These are phyloP conservation scores for Jamesozyma gamospora DNA, from an alignment of 805 yeast genomes.

Conservation along the genomic window DNA sequence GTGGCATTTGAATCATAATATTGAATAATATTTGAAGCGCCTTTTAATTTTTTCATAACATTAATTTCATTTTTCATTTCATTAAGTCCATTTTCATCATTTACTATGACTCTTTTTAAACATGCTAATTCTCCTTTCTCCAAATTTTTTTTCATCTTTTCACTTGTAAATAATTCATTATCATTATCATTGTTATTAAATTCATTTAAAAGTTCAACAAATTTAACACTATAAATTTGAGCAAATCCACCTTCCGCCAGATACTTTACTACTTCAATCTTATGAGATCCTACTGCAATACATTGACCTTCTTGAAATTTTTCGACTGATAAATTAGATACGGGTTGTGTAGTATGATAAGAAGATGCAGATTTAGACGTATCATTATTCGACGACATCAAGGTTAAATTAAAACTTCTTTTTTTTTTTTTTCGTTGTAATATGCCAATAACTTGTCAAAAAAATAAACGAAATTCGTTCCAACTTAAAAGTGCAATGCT, in stretches of 20 bases:
- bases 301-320: slow-evolving; percentile 35
- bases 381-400: slow-evolving; percentile 13
- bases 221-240: slow-evolving; percentile 58
- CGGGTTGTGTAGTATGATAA: slow-evolving; percentile 2
- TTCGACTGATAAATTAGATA: slow-evolving; percentile 8
- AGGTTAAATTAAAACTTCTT: neutral
- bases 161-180: slow-evolving; percentile 4
- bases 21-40: slow-evolving; percentile 50
- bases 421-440: too few species aligned
- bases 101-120: slow-evolving; percentile 64
- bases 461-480: too few species aligned
- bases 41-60: slow-evolving; percentile 56
- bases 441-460: too few species aligned
- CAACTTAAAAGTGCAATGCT: too few species aligned
- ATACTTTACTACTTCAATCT: slow-evolving; percentile 43
- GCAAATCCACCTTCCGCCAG: slow-evolving; percentile 75
- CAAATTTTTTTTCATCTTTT: neutral
- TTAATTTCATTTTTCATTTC: slow-evolving; percentile 70
- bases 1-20: slow-evolving; percentile 75
- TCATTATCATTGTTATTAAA: slow-evolving; percentile 10
- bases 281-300: slow-evolving; percentile 54
- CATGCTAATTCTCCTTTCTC: slow-evolving; percentile 43
- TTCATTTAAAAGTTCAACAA: slow-evolving; percentile 26
- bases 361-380: slow-evolving; percentile 7
- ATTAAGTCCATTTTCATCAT: slow-evolving; percentile 58